Base-by-base conservation (phyloP, 306 rosid genomes). In the Citrullus amarus region DNA sequence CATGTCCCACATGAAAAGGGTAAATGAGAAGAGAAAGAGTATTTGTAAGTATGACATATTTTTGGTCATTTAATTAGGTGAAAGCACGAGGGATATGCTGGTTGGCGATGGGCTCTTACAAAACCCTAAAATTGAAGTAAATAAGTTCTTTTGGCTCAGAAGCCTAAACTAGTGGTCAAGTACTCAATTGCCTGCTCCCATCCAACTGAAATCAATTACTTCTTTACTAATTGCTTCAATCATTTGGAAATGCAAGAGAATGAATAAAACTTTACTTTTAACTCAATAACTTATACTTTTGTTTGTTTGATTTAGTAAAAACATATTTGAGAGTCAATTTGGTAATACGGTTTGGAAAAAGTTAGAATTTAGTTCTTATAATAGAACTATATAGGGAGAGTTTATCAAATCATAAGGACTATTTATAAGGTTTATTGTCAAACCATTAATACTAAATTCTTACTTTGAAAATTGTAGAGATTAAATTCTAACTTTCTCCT, bases 1-100 rank as follows among this genome's bases (percentile, higher is more conserved):
- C 86, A 83, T 87, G 83, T 87, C 87, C 83, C 88, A 68, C 88
- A 86, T 86, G 90, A 89, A 82, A 61, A 79, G 85, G 84, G 78
- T 89, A 81, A 89, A 86, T 89, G 92, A 81, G n/a, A 66, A 66
- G 83, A 39, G 22, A 14, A 14, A 32, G n/a, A 32, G 54, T 46
- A 54, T 54, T 18, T 34, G 65, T 17, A 74, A 15, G 36, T 6
- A 20, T 8, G 63, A 22, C 8, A 16, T 41, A 13, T 59, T 13
- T 84, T 68, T 67, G 39, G 84, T 9, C 62, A 11, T 79, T 79
- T 63, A 68, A 70, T 28, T 84, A 85, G 86, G 90, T 86, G 88
- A 88, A 75, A 15, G 65, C 92, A 88, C 92, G 90, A 83, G 90
- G 90, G 84, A 36, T 50, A 50, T 62, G 75, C 20, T 56, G 62